Percentiles rank a stretch among this genome's conserved stretches.
Evolutionary conservation across 352 stramenopile species (phyloP).

Genomic region (Globisporangium nunn): DNA sequence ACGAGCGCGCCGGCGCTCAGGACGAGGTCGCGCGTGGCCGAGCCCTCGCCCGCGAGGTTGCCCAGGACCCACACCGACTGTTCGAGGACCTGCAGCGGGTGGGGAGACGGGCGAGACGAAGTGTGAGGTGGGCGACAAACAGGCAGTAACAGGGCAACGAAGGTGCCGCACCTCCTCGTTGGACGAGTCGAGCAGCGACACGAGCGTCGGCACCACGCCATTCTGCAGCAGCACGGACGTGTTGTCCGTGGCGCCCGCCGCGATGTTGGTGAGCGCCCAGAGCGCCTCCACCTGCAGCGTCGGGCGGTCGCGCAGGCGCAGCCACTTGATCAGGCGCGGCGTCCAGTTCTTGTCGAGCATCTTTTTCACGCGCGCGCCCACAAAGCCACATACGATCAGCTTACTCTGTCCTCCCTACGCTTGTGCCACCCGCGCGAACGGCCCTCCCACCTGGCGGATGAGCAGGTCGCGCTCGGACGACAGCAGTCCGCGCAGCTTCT

Average conservation of each 20-base stretch:
- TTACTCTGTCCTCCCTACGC: not conserved
- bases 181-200: slow-evolving; percentile 85
- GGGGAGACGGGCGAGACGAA: not conserved
- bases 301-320: slow-evolving; percentile 66
- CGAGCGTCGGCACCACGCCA: slow-evolving; percentile 87
- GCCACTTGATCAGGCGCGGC: slow-evolving; percentile 79
- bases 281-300: slow-evolving; percentile 91
- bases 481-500: slow-evolving; percentile 82
- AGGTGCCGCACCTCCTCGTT: slow-evolving; percentile 78
- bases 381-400: not conserved
- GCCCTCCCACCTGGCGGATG: slow-evolving; percentile 61
- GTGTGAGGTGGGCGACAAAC: not conserved
- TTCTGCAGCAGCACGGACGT: slow-evolving; percentile 90
- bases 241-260: slow-evolving; percentile 87
- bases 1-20: slow-evolving; percentile 77
- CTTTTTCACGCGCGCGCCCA: slow-evolving; percentile 14
- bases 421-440: not conserved
- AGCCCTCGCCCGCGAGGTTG: slow-evolving; percentile 89
- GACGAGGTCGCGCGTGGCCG: slow-evolving; percentile 82
- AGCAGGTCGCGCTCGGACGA: slow-evolving; percentile 79
- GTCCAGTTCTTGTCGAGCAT: slow-evolving; percentile 89
- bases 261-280: slow-evolving; percentile 94
- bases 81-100: slow-evolving; percentile 68
- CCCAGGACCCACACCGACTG: slow-evolving; percentile 92
- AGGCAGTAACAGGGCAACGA: no score